Percentiles rank a stretch among this genome's conserved stretches.
Conservation (phyloP, 2,329 filamentous ascomycete genomes). For the Cyanodermella asteris region DNA sequence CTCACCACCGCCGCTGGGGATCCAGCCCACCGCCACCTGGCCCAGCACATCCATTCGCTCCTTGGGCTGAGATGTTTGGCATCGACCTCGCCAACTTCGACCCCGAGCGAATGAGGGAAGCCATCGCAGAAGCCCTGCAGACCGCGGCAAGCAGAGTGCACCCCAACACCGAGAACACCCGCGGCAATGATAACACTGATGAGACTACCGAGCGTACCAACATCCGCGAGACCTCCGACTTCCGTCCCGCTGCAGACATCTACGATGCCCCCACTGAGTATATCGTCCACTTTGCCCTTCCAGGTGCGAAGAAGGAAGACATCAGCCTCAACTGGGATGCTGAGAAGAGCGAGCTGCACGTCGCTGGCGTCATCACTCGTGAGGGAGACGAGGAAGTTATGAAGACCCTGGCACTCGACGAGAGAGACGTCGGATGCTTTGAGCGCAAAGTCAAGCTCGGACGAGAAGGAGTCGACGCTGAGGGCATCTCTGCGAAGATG, state of each 20-base stretch:
- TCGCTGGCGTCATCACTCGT: slow-evolving; percentile 53
- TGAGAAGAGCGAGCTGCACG: slow-evolving; percentile 39
- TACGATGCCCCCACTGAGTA: slow-evolving; percentile 47
- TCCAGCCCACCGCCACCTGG: slow-evolving; percentile 9
- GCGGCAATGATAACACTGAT: slow-evolving; percentile 6
- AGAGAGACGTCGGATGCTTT: slow-evolving; percentile 54
- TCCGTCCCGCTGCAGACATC: slow-evolving; percentile 31
- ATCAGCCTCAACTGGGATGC: slow-evolving; percentile 56
- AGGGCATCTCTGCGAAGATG: slow-evolving; percentile 50
- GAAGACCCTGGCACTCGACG: slow-evolving; percentile 37
- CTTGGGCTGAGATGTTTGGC: too few species aligned
- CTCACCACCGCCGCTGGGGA: slow-evolving; percentile 5
- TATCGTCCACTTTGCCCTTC: slow-evolving; percentile 50
- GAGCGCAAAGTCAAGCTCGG: slow-evolving; percentile 44
- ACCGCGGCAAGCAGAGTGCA: slow-evolving; percentile 7
- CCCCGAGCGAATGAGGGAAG: slow-evolving; percentile 4
- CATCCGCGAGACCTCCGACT: slow-evolving; percentile 13
- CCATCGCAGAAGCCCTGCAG: slow-evolving; percentile 1
- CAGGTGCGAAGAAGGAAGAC: slow-evolving; percentile 61
- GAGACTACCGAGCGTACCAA: slow-evolving; percentile 1
- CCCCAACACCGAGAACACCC: slow-evolving; percentile 8
- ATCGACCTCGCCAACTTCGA: slow-evolving; percentile 4
- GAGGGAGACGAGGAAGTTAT: slow-evolving; percentile 50
- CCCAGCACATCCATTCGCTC: slow-evolving; percentile 6
- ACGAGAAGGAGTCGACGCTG: slow-evolving; percentile 42